Conservation (phyloP, 148 eudicot species). For the Vaccinium macrocarpon region DNA sequence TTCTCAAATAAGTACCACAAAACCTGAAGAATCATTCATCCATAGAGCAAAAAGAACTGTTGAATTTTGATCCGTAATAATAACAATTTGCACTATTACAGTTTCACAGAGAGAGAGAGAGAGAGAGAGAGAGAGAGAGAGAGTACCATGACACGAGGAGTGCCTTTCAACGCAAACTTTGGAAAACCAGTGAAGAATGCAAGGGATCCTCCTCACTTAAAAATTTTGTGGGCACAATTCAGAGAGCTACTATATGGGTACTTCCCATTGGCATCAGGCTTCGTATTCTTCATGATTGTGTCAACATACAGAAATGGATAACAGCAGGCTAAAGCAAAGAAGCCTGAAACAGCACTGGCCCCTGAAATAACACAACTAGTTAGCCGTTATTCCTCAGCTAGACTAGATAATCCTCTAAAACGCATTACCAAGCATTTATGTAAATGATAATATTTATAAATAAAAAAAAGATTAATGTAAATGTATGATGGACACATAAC, state of each 20-base stretch:
- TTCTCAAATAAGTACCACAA: neutral
- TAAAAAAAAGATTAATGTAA: neutral
- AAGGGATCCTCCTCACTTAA: neutral
- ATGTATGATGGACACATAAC: neutral
- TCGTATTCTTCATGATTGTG: neutral
- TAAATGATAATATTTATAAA: neutral
- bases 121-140: constrained; percentile 16
- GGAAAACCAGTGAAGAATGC: neutral
- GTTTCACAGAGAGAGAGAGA: too few species aligned
- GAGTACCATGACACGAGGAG: neutral
- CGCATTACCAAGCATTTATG: neutral
- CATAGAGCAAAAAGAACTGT: neutral
- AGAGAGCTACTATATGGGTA: neutral
- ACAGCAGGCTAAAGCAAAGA: constrained; percentile 1
- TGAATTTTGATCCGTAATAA: neutral
- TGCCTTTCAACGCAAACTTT: neutral
- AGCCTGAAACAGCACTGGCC: constrained; percentile 11
- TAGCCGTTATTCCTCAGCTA: neutral
- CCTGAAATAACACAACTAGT: neutral
- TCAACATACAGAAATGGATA: neutral
- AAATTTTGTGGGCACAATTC: neutral
- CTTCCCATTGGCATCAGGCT: neutral
- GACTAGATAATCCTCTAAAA: neutral
- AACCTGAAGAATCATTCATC: constrained; percentile 2
- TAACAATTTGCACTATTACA: neutral